phyloP scores from a whole-genome alignment of 1,284 basidiomycete species.

The Ganoderma resinaceum region DNA sequence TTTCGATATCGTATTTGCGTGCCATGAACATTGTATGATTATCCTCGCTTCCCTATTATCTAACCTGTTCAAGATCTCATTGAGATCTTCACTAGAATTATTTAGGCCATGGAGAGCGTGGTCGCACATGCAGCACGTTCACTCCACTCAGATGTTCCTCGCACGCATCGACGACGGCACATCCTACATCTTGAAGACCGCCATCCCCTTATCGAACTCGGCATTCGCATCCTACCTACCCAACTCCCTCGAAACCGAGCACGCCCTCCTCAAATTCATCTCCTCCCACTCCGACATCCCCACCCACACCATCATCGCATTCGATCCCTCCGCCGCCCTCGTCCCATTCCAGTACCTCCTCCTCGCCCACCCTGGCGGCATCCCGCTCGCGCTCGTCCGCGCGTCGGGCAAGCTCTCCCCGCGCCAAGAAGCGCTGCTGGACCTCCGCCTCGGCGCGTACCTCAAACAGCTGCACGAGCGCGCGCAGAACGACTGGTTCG shows the following conservation, averaged over 20 bases:
- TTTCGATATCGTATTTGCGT: too few species aligned
- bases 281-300: conserved; percentile 36
- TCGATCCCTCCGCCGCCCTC: conserved; percentile 30
- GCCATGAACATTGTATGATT: too few species aligned
- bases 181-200: conserved; percentile 2
- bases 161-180: background rate
- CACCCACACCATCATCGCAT: conserved; percentile 29
- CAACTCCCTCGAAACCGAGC: conserved; percentile 39
- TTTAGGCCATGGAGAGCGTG: too few species aligned
- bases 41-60: too few species aligned
- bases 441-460: conserved; percentile 62
- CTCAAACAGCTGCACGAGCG: conserved; percentile 65
- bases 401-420: conserved; percentile 47
- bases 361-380: conserved; percentile 34
- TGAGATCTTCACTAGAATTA: too few species aligned
- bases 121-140: conserved; percentile 2
- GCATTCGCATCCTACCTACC: conserved; percentile 28
- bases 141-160: background rate
- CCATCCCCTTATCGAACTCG: background rate
- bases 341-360: conserved; percentile 41
- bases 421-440: conserved; percentile 53
- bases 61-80: too few species aligned
- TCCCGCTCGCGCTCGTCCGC: conserved; percentile 45
- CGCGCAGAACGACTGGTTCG: conserved; percentile 78
- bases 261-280: conserved; percentile 35